Base-by-base conservation (phyloP, 345 rosid genomes). In the Pistacia integerrima region DNA sequence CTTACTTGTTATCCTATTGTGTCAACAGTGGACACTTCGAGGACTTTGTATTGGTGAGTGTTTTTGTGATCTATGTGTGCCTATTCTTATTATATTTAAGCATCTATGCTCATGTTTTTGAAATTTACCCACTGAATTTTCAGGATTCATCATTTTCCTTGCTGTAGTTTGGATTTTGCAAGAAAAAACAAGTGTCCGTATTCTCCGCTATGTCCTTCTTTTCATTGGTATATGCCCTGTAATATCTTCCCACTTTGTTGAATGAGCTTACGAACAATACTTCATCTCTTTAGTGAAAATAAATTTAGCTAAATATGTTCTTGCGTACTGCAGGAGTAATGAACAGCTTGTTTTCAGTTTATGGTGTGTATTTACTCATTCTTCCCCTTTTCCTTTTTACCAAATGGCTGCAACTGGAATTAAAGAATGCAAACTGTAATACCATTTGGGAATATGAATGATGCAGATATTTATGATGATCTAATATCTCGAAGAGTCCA, bases 321-420 rank as follows among this genome's bases (percentile, higher is more conserved):
- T 78, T 67, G 65, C 56, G 73, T 57, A 68, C 78, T 87, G 78
- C 94, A 95, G 99, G 98, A 80, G 97, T 93, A 30, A 95, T 95
- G 98, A 96, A 96, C 82, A 90, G 98, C 84, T 85, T 93, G 88
- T 96, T 96, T 89, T 96, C 99, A 51, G 94, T 96, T 61, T 93
- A 92, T 52, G 98, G 99, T 95, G 85, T 49, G 82, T 72, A 61
- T 74, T 61, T 64, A 25, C 14, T 63, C 46, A 7, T 69, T 68
- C 52, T 67, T 62, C 67, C 41, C 51, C 56, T 36, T n/a, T 71
- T 7, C 9, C 1, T 28, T n/a, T 67, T 16, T 67, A 51, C 20
- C 48, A 64, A 72, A 69, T 73, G 16, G 33, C 64, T 71, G 17
- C 55, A 35, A 17, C 44, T 33, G 20, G 54, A 54, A 44, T 74